Base-by-base conservation (phyloP, 306 rosid species). In the Cicer pinnatifidum region DNA sequence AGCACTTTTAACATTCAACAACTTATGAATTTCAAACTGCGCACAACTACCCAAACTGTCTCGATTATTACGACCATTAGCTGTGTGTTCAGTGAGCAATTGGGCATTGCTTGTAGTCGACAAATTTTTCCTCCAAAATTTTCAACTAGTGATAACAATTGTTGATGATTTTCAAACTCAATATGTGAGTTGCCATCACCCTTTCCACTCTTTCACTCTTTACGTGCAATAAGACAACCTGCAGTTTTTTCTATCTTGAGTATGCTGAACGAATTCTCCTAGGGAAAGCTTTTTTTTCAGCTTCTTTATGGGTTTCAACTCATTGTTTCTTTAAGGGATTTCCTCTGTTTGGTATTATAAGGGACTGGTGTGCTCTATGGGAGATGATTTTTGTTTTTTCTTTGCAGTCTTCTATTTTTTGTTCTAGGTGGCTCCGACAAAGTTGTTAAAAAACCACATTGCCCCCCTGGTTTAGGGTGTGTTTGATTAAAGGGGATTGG, bases 101-200 rank as follows among this genome's bases (percentile, higher is more conserved):
- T 50, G 33, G 63, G 13, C 20, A 28, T 17, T 13, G 44, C 48
- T 7, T 19, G 39, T 45, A 23, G 9, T 44, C 43, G 16, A 65
- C 47, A 50, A 23, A 54, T 4, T 41, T 75, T 63, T 46, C 3
- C 45, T 62, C 41, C 33, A 48, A 44, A 50, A 2, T 40, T 52
- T 63, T 62, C 60, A 15, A 61, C 62, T 9, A 61, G 50, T 37
- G 23, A 47, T 17, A 63, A 38, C 71, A 7, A 35, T 39, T 39
- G 28, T 56, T 56, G 53, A 38, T 71, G 33, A 28, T 56, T 56
- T 40, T 45, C 44, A 16, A 65, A 10, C 0, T n/a, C 17, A 8
- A 1, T 23, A 10, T 56, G 17, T 20, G 28, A 52, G 38, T 23
- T 13, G 35, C 48, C 8, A 66, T 38, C 8, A 39, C 28, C 68